phyloP scores from a whole-genome alignment of 2,329 filamentous ascomycete species.

The Cladobotryum protrusum region DNA sequence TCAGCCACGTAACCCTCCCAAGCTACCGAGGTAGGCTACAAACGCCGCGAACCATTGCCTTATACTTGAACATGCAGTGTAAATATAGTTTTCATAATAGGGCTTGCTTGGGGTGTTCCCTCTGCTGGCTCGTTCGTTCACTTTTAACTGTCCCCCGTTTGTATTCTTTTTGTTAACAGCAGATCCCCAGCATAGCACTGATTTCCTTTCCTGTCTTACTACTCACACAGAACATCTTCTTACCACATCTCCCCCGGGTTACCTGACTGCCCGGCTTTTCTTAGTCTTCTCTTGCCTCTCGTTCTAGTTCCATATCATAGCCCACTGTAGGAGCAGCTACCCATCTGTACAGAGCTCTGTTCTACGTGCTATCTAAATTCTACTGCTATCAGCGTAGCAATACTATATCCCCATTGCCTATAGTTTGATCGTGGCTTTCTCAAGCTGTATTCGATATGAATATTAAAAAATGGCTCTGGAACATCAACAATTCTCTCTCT shows the following conservation, averaged over 20 bases:
- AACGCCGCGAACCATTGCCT: too few relatives aligned
- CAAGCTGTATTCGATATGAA: not conserved
- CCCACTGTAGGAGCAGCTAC: not conserved
- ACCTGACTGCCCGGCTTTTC: not conserved
- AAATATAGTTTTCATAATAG: too few relatives aligned
- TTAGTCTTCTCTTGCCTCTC: not conserved
- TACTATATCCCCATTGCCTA: not conserved
- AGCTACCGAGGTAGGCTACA: too few relatives aligned
- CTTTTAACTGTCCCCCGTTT: too few relatives aligned
- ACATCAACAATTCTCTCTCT: not conserved
- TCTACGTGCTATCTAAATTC: not conserved
- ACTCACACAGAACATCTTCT: too few relatives aligned
- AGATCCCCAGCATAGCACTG: not conserved
- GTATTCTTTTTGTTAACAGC: too few relatives aligned
- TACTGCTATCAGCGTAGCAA: not conserved
- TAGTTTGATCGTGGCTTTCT: not conserved
- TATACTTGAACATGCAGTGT: too few relatives aligned
- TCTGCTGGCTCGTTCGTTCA: too few relatives aligned
- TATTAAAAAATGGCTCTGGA: not conserved
- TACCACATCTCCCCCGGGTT: not conserved
- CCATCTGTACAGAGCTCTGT: not conserved
- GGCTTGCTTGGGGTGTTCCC: too few relatives aligned
- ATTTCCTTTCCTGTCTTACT: not conserved
- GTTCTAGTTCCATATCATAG: too few relatives aligned
- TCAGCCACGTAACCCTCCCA: not conserved